These are phyloP conservation scores for Trichoderma sp. DNA, from an alignment of 2,329 filamentous ascomycete species.

Conservation along the genomic window DNA sequence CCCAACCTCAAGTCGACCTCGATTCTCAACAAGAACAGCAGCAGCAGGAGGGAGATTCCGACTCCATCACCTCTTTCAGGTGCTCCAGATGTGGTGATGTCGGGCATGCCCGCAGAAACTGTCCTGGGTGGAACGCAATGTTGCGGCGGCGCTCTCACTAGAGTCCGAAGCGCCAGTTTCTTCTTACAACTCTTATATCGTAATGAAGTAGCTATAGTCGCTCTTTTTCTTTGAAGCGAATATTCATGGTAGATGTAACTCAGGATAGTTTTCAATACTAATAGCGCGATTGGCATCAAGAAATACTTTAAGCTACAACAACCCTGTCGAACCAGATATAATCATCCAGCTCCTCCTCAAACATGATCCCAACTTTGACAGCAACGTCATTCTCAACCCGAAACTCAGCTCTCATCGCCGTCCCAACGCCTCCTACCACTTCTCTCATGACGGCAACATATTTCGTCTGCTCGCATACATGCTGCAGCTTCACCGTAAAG, in stretches of 20 bases:
- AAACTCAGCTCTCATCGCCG: constrained; percentile 23
- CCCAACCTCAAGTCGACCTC: too few species aligned
- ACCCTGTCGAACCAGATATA: constrained; percentile 8
- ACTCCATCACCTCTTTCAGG: too few species aligned
- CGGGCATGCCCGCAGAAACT: too few species aligned
- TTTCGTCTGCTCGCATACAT: constrained; percentile 22
- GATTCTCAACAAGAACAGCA: too few species aligned
- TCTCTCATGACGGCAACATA: constrained; percentile 22
- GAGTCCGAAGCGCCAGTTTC: neutral
- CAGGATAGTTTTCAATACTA: neutral
- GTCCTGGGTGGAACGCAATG: too few species aligned
- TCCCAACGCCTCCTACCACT: neutral
- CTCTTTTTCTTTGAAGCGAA: neutral
- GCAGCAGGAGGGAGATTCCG: too few species aligned
- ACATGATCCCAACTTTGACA: neutral
- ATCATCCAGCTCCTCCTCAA: constrained; percentile 4
- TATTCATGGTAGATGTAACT: neutral
- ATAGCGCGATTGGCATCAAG: neutral
- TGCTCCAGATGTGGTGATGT: too few species aligned
- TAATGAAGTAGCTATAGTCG: neutral
- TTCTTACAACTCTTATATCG: neutral
- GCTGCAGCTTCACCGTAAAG: constrained; percentile 26
- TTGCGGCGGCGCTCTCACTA: too few species aligned
- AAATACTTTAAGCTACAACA: neutral
- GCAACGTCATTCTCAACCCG: constrained; percentile 19